phyloP scores from a whole-genome alignment of 768 basidiomycete species.

The Phlegmacium glaucopus region DNA sequence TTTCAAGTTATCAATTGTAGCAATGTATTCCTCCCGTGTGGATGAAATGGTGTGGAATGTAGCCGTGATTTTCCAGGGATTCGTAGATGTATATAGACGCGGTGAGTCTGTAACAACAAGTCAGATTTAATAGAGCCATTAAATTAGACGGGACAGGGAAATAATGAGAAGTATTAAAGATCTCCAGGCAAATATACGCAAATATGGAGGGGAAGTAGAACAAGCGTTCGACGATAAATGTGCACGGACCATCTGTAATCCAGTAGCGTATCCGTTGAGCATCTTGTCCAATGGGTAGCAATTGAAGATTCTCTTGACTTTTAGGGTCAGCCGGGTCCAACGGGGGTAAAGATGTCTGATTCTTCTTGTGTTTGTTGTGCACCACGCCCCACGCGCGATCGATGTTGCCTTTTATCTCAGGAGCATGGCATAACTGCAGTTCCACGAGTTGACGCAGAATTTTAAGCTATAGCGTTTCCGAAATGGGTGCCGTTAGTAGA shows the following conservation, averaged over 20 bases:
- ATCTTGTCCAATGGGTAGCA: conserved; percentile 78
- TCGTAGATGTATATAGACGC: conserved; percentile 78
- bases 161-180: conserved; percentile 41
- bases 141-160: conserved; percentile 31
- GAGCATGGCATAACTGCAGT: conserved; percentile 69
- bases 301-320: conserved; percentile 61
- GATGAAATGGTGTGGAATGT: conserved; percentile 71
- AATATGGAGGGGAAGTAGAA: conserved; percentile 43
- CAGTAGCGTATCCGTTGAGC: conserved; percentile 75
- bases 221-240: conserved; percentile 29
- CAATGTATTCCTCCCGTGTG: conserved; percentile 71
- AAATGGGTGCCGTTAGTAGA: conserved; percentile 5
- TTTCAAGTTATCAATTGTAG: conserved; percentile 60
- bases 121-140: conserved; percentile 19
- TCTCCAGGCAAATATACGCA: conserved; percentile 67
- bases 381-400: conserved; percentile 87
- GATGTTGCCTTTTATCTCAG: conserved; percentile 65
- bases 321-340: conserved; percentile 59
- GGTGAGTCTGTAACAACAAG: conserved; percentile 65
- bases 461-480: conserved; percentile 53
- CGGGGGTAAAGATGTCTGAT: conserved; percentile 52
- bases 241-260: conserved; percentile 85
- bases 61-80: conserved; percentile 86
- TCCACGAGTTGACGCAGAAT: conserved; percentile 84
- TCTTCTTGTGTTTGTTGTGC: conserved; percentile 84